Conservation (phyloP, 495 filamentous ascomycete species). For the Tirmania nivea region DNA sequence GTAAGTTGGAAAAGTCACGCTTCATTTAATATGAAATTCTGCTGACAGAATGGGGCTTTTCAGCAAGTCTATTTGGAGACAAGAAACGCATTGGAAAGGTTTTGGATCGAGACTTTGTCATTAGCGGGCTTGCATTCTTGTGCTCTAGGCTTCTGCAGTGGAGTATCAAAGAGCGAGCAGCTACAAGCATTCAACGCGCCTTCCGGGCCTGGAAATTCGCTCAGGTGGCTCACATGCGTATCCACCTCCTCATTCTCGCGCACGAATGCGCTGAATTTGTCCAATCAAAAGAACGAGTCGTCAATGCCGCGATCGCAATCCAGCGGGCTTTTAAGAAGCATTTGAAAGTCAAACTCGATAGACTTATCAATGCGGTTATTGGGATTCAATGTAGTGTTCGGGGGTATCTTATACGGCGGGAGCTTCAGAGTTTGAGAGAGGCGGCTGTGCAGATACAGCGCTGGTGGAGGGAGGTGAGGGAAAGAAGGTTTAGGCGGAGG, state of each 20-base stretch:
- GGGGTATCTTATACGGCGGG: slow-evolving; percentile 7
- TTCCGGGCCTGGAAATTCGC: slow-evolving; percentile 23
- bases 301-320: slow-evolving; percentile 32
- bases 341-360: slow-evolving; percentile 14
- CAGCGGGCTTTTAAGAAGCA: slow-evolving; percentile 23
- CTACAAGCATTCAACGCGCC: slow-evolving; percentile 25
- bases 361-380: slow-evolving; percentile 9
- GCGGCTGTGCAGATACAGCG: slow-evolving; percentile 3
- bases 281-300: slow-evolving; percentile 23
- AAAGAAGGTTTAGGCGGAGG: slow-evolving; percentile 9
- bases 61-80: slow-evolving; percentile 20
- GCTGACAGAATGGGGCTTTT: too few relatives aligned
- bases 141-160: slow-evolving; percentile 38
- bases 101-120: slow-evolving; percentile 30
- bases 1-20: slow-evolving; percentile 17
- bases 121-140: slow-evolving; percentile 37
- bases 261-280: slow-evolving; percentile 27
- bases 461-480: slow-evolving; percentile 11
- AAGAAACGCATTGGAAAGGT: slow-evolving; percentile 16
- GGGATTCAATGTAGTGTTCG: slow-evolving; percentile 14
- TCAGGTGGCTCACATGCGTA: slow-evolving; percentile 19
- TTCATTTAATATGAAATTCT: too few relatives aligned
- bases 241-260: slow-evolving; percentile 26
- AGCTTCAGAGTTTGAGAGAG: background rate
- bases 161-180: slow-evolving; percentile 25